Evolutionary conservation across 306 rosid species (phyloP).

Genomic region (Ormosia semicastrata): DNA sequence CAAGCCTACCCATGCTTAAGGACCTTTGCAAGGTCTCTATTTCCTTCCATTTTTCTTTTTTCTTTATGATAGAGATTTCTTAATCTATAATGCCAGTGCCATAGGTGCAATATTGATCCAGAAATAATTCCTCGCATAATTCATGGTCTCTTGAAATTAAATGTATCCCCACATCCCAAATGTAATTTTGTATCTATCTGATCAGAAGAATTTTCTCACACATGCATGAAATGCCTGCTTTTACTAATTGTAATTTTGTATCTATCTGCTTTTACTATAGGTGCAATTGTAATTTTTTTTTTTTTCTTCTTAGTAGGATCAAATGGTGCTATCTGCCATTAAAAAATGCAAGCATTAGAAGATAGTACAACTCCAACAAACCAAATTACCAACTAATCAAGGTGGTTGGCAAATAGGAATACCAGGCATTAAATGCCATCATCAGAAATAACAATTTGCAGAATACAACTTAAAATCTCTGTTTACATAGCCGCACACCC

Average conservation of each 20-base stretch:
- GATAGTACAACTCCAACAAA: neutral
- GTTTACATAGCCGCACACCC: neutral
- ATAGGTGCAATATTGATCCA: neutral
- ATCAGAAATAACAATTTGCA: neutral
- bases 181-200: neutral
- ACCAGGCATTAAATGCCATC: neutral
- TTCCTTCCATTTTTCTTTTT: neutral
- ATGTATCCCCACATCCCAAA: neutral
- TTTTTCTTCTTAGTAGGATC: constrained; percentile 97
- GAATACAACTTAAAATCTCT: neutral
- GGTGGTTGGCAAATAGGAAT: neutral
- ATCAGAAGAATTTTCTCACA: neutral
- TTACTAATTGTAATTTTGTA: no score
- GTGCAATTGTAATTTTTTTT: constrained; percentile 38
- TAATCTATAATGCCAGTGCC: neutral
- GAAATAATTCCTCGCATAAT: neutral
- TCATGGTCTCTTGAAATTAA: neutral
- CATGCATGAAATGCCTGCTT: neutral
- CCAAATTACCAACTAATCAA: constrained; percentile 1
- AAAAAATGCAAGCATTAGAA: neutral
- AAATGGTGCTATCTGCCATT: constrained; percentile 75
- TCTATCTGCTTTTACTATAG: no score
- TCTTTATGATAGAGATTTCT: neutral
- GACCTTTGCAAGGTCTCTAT: neutral
- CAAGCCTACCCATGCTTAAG: neutral